phyloP scores from a whole-genome alignment of 2,329 filamentous ascomycete species.

The Colletotrichum siamense region DNA sequence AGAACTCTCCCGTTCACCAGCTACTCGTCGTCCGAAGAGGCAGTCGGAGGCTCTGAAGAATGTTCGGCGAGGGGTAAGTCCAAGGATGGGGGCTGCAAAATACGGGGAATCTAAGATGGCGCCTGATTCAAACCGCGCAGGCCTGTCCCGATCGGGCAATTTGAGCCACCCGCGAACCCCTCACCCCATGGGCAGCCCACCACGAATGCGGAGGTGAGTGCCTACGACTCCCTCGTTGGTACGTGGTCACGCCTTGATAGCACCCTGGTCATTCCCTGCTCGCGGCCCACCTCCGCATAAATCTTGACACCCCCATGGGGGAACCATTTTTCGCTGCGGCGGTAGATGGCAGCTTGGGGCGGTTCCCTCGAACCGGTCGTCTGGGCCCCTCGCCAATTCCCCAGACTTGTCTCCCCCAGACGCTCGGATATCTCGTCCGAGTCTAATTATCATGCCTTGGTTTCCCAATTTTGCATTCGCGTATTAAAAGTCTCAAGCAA shows the following conservation, averaged over 20 bases:
- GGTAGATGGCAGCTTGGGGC: not conserved
- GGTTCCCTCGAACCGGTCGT: not conserved
- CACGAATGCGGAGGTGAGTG: not conserved
- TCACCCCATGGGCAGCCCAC: not conserved
- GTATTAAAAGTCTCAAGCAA: not conserved
- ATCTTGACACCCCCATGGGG: constrained; percentile 4
- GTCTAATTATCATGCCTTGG: not conserved
- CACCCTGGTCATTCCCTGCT: not conserved
- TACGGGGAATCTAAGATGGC: not conserved
- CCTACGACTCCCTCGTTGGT: not conserved
- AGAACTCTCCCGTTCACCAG: not conserved
- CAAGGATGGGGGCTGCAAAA: not conserved
- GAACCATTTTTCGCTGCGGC: not conserved
- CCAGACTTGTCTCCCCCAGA: not conserved
- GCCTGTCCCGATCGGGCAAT: not conserved
- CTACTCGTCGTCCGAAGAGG: not conserved
- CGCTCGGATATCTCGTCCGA: not conserved
- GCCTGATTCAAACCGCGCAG: not conserved
- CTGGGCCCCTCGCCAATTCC: not conserved
- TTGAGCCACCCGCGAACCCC: not conserved
- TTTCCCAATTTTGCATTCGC: not conserved
- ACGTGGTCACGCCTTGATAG: not conserved
- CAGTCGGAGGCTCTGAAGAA: not conserved
- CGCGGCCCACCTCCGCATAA: not conserved
- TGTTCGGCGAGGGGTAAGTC: not conserved